A percentile compares a stretch with the other conserved stretches of the same genome.
Conservation (phyloP, 805 yeast genomes). For the Blastobotrys chiropterorum region DNA sequence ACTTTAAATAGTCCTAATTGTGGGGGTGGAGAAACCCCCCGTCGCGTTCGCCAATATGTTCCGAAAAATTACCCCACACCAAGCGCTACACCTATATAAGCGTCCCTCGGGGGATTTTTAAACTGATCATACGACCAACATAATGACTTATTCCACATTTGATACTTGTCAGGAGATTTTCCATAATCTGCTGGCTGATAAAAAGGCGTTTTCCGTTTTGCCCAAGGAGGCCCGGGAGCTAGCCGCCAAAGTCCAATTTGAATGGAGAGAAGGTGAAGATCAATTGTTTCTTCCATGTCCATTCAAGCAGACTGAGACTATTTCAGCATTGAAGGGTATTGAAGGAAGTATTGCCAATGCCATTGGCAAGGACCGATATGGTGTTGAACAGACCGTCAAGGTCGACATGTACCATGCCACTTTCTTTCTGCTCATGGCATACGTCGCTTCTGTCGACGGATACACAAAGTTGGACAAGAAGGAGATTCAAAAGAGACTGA, state of each 20-base stretch:
- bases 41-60: neutral
- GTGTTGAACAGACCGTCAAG: conserved; percentile 10
- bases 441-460: conserved; percentile 30
- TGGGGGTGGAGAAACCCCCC: neutral
- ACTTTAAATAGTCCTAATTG: neutral
- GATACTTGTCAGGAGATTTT: neutral
- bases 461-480: conserved; percentile 25
- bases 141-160: neutral
- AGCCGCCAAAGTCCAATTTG: neutral
- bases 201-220: neutral
- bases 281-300: conserved; percentile 26
- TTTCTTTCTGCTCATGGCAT: conserved; percentile 31
- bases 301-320: conserved; percentile 26
- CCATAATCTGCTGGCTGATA: neutral
- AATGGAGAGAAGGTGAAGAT: neutral
- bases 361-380: conserved; percentile 20
- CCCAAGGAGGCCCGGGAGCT: neutral
- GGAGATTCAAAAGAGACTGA: conserved; percentile 13
- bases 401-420: conserved; percentile 29
- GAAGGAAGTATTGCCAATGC: conserved; percentile 23
- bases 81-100: neutral
- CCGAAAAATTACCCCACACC: neutral
- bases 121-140: neutral
- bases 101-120: neutral
- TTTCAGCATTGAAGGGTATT: conserved; percentile 26